Conservation (phyloP, 2,329 filamentous ascomycete genomes). For the Fusarium sp. region DNA sequence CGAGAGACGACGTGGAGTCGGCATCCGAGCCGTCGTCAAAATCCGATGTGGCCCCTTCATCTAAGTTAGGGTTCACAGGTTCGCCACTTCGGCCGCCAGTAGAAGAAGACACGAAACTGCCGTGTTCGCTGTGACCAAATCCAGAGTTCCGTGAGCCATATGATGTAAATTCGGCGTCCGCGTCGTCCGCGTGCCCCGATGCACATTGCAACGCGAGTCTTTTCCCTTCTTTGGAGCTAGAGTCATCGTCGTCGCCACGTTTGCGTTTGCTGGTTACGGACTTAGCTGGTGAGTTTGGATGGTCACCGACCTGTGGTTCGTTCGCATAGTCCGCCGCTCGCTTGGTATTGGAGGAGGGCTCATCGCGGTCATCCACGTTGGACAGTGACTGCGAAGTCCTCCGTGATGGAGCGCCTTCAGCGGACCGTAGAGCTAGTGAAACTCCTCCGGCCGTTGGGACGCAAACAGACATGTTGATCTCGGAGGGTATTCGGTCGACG, state of each 20-base stretch:
- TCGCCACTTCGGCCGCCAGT: not conserved
- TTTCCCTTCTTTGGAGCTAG: not conserved
- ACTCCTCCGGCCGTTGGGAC: not conserved
- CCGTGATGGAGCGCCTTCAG: not conserved
- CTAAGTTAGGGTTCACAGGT: not conserved
- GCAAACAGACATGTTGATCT: not conserved
- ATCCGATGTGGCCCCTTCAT: not conserved
- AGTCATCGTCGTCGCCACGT: not conserved
- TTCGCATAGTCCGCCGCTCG: not conserved
- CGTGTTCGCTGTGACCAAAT: not conserved
- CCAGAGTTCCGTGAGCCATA: not conserved
- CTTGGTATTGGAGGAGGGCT: not conserved
- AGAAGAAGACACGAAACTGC: not conserved
- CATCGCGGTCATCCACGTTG: not conserved
- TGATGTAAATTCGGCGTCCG: not conserved
- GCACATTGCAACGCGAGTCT: not conserved
- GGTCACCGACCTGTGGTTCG: not conserved
- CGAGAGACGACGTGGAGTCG: not conserved
- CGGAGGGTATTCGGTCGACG: not conserved
- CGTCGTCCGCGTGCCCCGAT: not conserved
- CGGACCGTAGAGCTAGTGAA: not conserved
- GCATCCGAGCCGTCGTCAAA: not conserved
- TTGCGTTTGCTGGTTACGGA: not conserved
- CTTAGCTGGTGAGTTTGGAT: not conserved
- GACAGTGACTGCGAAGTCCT: not conserved